phyloP scores from a whole-genome alignment of 2,329 filamentous ascomycete species.

The Tolypocladium tropicale region DNA sequence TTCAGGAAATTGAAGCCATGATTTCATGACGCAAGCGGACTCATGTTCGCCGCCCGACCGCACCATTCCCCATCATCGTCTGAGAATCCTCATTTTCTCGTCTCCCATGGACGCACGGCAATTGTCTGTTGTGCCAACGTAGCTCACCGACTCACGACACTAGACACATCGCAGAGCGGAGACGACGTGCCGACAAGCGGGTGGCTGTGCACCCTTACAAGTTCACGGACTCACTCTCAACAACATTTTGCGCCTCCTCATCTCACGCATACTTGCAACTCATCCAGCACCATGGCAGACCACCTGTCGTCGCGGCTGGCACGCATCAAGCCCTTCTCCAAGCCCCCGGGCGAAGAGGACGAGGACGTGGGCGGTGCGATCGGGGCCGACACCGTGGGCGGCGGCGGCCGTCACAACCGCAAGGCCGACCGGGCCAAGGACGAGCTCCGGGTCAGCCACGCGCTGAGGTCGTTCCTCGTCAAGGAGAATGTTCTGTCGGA shows the following conservation, averaged over 20 bases:
- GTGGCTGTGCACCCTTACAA: not conserved
- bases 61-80: not conserved
- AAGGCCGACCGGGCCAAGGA: conserved; percentile 38
- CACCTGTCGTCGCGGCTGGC: conserved; percentile 17
- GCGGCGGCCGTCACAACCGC: conserved; percentile 46
- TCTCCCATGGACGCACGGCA: not conserved
- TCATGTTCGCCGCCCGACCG: not conserved
- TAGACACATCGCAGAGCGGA: not conserved
- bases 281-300: conserved; percentile 12
- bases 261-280: not conserved
- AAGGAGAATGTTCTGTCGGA: conserved; percentile 39
- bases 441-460: conserved; percentile 48
- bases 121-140: not conserved
- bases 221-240: not conserved
- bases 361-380: conserved; percentile 24
- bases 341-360: conserved; percentile 15
- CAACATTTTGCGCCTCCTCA: not conserved
- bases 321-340: conserved; percentile 20
- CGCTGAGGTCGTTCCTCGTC: conserved; percentile 44
- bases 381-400: conserved; percentile 36
- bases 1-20: not conserved
- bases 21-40: not conserved
- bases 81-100: not conserved
- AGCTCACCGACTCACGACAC: not conserved
- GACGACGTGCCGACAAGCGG: not conserved